Evolutionary conservation across 306 rosid genomes (phyloP).

Genomic region (Quercus suber): DNA sequence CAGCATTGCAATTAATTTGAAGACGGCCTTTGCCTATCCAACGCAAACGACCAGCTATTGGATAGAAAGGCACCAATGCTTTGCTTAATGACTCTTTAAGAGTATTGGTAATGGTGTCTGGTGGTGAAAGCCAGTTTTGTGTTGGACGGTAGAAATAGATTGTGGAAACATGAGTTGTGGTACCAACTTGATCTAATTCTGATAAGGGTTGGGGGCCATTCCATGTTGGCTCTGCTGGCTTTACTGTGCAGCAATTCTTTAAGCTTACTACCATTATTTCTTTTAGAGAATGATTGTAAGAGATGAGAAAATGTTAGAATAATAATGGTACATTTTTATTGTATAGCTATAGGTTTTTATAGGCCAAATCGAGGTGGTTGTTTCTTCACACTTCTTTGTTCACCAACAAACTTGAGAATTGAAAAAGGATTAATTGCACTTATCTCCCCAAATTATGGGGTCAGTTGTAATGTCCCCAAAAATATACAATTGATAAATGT

Average conservation of each 20-base stretch:
- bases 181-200: slow-evolving; percentile 56
- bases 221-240: slow-evolving; percentile 42
- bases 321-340: too few species aligned
- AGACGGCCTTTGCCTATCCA: slow-evolving; percentile 46
- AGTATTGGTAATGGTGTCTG: slow-evolving; percentile 20
- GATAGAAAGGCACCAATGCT: slow-evolving; percentile 58
- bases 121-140: not conserved
- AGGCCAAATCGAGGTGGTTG: too few species aligned
- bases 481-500: too few species aligned
- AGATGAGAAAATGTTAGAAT: too few species aligned
- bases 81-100: slow-evolving; percentile 41
- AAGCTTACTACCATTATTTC: slow-evolving; percentile 34
- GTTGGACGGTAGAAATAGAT: slow-evolving; percentile 45
- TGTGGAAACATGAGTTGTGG: slow-evolving; percentile 41
- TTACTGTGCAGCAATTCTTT: slow-evolving; percentile 28
- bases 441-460: too few species aligned
- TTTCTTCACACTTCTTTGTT: too few species aligned
- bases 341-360: too few species aligned
- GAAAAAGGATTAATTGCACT: too few species aligned
- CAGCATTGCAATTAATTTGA: slow-evolving; percentile 50
- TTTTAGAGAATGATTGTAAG: not conserved
- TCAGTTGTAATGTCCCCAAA: too few species aligned
- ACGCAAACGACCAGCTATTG: slow-evolving; percentile 52
- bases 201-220: slow-evolving; percentile 32
- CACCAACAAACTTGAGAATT: too few species aligned